Base-by-base conservation (phyloP, 2,329 filamentous ascomycete genomes). In the Diaporthe humulicola region DNA sequence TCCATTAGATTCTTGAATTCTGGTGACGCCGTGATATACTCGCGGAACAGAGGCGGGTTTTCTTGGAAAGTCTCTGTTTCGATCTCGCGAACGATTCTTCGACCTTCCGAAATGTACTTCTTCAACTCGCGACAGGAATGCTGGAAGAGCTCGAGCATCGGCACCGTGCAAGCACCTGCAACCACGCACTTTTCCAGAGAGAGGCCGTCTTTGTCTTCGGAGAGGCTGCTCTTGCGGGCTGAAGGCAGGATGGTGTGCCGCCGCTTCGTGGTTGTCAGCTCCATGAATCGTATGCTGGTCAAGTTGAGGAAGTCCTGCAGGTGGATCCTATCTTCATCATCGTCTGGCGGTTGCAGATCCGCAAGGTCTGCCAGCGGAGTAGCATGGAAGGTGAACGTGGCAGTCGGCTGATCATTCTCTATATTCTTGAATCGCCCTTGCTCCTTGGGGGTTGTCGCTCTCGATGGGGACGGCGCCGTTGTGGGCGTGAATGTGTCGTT, bases 261-360 rank as follows among this genome's bases (percentile, higher is more conserved):
- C 78, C 96, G 90, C 82, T 98, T 98, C 1, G 96, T 98, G 0
- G 96, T 98, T n/a, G 93, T 98, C 67, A 99, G 88, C 82, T 99
- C 97, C 94, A 99, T 98, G 85, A 99, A 99, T 71, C 96, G 94
- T 80, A 99, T 98, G 75, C 95, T 97, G 3, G 96, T 98, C 91
- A 98, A 92, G 77, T 97, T 95, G 58, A 99, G 86, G 84, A 99
- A 99, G 71, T 98, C 94, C 79, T 98, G 95, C 4, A 99, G 88
- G 60, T 96, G 93, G 71, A 98, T 95, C 30, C 88, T 89, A 36
- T 92, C 90, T 28, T 89, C 88, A 17, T 87, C 83, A 28, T 87
- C 87, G n/a, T 91, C 88, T 8, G 85, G 82, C 8, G 85, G 82
- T 69, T 87, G 84, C 33, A 85, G 79, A 4, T 73, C 73, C 6